Evolutionary conservation across 192 early-diverging fungal species (phyloP), one percentile per base, ranked within the genome.

Genomic region (Coemansia javaensis): DNA sequence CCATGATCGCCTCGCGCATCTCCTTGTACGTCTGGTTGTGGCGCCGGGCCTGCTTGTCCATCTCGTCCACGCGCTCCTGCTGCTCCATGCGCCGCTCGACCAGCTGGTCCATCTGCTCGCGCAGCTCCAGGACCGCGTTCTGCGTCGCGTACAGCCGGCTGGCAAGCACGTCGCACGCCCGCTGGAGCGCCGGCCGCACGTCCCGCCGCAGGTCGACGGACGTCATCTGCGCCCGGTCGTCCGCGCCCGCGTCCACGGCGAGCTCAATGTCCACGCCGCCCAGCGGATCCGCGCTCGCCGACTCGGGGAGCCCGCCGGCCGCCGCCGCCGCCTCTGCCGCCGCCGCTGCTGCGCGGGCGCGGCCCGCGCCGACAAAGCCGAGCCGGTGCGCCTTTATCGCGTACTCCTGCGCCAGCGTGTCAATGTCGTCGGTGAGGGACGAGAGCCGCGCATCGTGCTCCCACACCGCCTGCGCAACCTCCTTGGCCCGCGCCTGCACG

Each of bases 391-490:
- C 66, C 43, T 60, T 59, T n/a, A 61, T 53, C 7, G 56, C 22
- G 24, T 76, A 76, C n/a, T 76, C 73, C 37, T 69, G 73, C 0
- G 36, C 48, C 41, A 60, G 33, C 13, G 30, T 56, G 40, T 76
- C 73, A 14, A 87, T 79, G 47, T 77, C 59, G 47, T 86, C 84
- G 43, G 86, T 80, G 23, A 68, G 70, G 33, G 83, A 84, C 66
- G 87, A 84, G 28, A 82, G 50, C 30, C 75, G 62, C 46, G 89
- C 84, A 55, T 85, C 86, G 44, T 71, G 73, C 37, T 86, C 79
- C 83, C 82, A 87, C 31, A 81, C 59, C 7, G 23, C 53, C 41
- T 84, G 77, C 56, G 64, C 62, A 4, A 67, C 59, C 39, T 85
- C 83, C 38, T 85, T 78, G 20, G 69, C 50, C 53, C 85, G 81